Conservation (phyloP, 768 basidiomycete species). For the Suillus discolor region DNA sequence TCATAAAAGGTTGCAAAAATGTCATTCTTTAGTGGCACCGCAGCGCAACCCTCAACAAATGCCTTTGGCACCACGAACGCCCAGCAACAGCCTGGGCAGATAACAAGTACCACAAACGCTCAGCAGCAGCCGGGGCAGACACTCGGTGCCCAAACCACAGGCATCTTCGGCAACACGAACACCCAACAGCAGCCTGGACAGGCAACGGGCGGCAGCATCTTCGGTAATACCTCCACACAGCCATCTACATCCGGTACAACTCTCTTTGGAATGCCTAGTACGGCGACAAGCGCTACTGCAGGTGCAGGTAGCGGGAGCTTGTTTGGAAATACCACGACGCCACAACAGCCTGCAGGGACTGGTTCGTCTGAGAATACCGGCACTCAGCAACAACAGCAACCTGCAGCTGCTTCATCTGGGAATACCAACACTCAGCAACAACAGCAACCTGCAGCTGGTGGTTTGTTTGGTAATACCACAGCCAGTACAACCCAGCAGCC, state of each 20-base stretch:
- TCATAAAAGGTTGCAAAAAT: slow-evolving; percentile 3
- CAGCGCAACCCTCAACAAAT: slow-evolving; percentile 4
- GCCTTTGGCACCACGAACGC: slow-evolving; percentile 13
- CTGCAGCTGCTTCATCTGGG: slow-evolving; percentile 23
- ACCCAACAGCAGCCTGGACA: slow-evolving; percentile 10
- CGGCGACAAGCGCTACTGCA: slow-evolving; percentile 2
- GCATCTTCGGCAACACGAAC: slow-evolving; percentile 14
- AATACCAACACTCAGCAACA: slow-evolving; percentile 17
- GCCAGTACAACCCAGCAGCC: slow-evolving; percentile 19
- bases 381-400: slow-evolving; percentile 21
- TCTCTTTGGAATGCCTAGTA: neutral
- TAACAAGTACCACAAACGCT: slow-evolving; percentile 17
- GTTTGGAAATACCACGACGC: slow-evolving; percentile 12
- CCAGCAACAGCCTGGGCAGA: slow-evolving; percentile 9
- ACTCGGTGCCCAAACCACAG: neutral
- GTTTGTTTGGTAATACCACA: slow-evolving; percentile 26
- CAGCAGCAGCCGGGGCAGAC: slow-evolving; percentile 11
- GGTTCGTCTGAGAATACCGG: slow-evolving; percentile 18
- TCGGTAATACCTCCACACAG: slow-evolving; percentile 21
- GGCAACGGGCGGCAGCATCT: slow-evolving; percentile 22
- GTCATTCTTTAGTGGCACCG: slow-evolving; percentile 13
- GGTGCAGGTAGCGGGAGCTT: slow-evolving; percentile 10
- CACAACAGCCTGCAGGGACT: slow-evolving; percentile 17
- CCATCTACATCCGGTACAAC: slow-evolving; percentile 19
- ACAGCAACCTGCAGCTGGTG: slow-evolving; percentile 23